phyloP scores from a whole-genome alignment of 1,284 basidiomycete species.

The Leucoagaricus sp. region DNA sequence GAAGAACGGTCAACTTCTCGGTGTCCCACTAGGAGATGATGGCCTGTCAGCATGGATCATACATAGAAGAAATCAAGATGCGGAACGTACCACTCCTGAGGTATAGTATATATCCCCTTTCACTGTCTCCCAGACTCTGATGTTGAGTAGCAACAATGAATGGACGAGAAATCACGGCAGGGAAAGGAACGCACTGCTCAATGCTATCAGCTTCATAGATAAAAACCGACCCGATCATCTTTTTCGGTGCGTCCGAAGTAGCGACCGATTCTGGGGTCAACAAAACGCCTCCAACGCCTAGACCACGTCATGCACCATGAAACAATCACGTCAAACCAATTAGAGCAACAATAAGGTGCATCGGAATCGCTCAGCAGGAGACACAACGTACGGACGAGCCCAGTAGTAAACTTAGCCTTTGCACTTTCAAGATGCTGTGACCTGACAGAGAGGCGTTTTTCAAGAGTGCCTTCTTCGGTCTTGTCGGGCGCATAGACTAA shows the following conservation, averaged over 20 bases:
- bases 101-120: slow-evolving; percentile 42
- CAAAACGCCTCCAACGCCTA: slow-evolving; percentile 40
- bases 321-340: background rate
- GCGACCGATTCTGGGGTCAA: slow-evolving; percentile 40
- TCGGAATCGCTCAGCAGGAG: slow-evolving; percentile 19
- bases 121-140: slow-evolving; percentile 37
- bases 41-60: background rate
- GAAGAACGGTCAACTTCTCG: slow-evolving; percentile 38
- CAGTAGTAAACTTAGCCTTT: slow-evolving; percentile 40
- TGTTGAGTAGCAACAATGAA: slow-evolving; percentile 4
- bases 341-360: too few species aligned
- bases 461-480: slow-evolving; percentile 48
- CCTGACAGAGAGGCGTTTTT: slow-evolving; percentile 49
- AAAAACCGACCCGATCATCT: slow-evolving; percentile 43
- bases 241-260: slow-evolving; percentile 35
- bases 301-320: slow-evolving; percentile 1
- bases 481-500: slow-evolving; percentile 57
- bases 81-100: slow-evolving; percentile 37
- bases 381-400: slow-evolving; percentile 41
- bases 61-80: background rate
- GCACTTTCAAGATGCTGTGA: slow-evolving; percentile 43
- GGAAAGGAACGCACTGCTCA: slow-evolving; percentile 35
- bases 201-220: slow-evolving; percentile 42
- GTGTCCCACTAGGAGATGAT: slow-evolving; percentile 35
- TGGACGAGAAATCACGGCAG: background rate